Base-by-base conservation (phyloP, 768 basidiomycete genomes). In the Sarcomyxa edulis region DNA sequence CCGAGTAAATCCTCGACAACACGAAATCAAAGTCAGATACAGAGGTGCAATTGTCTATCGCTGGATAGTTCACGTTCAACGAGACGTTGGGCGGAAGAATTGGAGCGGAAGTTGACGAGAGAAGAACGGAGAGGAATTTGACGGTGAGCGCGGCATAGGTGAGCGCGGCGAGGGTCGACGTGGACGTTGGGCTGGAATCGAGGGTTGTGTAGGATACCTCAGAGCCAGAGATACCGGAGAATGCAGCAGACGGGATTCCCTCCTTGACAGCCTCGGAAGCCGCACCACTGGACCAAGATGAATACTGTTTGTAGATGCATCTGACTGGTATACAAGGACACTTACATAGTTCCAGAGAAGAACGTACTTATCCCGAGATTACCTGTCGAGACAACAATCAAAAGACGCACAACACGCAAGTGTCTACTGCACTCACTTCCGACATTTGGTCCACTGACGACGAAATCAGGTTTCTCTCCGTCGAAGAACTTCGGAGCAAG, bases 161-260 rank as follows among this genome's bases (percentile, higher is more conserved):
- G 20, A 43, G 44, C 1, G 66, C 56, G n/a, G 61, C 53, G 14
- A 40, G 37, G 28, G 54, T 54, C 18, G 49, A 48, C 15, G 50
- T 30, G 3, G 59, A 56, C 28, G 44, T 51, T 2, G 57, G 54
- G 14, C 45, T 40, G 11, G 51, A 54, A 4, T 46, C 33, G 38
- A 65, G 62, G 10, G 63, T 64, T 14, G 65, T 68, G 51, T 58
- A 66, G 2, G 64, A 65, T 3, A 62, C 56, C 37, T 62, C 52
- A 2, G 54, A 49, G 11, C 58, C 59, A 12, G 55, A 51, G 6
- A 38, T 44, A 24, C 58, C 63, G 18, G 64, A 64, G 47, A 63
- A 62, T 1, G 65, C 62, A 16, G 54, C 50, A 1, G 65, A 51
- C 11, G 66, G 62, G 25, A 65, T 48, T 26, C 65, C 63, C 30